These are phyloP conservation scores for Alnus rubra DNA, from an alignment of 306 rosid species.

Conservation along the genomic window DNA sequence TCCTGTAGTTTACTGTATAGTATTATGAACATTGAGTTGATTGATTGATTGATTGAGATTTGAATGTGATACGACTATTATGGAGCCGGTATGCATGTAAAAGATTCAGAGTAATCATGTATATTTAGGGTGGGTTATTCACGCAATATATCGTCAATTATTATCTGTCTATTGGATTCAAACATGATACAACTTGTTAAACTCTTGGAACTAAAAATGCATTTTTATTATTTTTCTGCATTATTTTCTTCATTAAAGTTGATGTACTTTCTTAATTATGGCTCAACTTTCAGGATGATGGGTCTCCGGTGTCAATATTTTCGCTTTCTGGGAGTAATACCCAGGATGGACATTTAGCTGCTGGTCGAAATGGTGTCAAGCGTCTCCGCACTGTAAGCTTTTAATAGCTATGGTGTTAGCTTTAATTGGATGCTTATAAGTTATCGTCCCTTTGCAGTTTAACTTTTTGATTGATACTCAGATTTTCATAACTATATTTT, in stretches of 20 bases:
- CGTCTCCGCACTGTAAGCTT: conserved; percentile 77
- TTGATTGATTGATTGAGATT: too few species aligned
- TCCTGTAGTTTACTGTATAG: not conserved
- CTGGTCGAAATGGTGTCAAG: conserved; percentile 94
- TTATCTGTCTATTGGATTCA: not conserved
- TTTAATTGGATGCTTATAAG: not conserved
- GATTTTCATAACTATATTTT: not conserved
- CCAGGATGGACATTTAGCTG: conserved; percentile 91
- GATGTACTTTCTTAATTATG: conserved; percentile 6
- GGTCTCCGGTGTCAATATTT: conserved; percentile 81
- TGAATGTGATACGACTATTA: too few species aligned
- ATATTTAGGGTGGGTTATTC: not conserved
- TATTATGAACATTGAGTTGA: not conserved
- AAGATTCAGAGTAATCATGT: not conserved
- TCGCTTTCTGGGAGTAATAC: conserved; percentile 82
- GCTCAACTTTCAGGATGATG: conserved; percentile 69
- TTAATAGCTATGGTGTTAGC: not conserved
- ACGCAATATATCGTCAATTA: not conserved
- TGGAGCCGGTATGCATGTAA: not conserved
- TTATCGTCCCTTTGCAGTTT: not conserved
- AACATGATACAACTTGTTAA: not conserved
- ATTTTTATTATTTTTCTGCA: not conserved
- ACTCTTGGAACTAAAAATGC: not conserved
- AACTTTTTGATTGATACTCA: not conserved
- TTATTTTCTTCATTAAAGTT: not conserved